Percentiles rank a stretch among this genome's conserved stretches.
phyloP scores from a whole-genome alignment of 1,284 basidiomycete species.

The Sporisorium graminicola region DNA sequence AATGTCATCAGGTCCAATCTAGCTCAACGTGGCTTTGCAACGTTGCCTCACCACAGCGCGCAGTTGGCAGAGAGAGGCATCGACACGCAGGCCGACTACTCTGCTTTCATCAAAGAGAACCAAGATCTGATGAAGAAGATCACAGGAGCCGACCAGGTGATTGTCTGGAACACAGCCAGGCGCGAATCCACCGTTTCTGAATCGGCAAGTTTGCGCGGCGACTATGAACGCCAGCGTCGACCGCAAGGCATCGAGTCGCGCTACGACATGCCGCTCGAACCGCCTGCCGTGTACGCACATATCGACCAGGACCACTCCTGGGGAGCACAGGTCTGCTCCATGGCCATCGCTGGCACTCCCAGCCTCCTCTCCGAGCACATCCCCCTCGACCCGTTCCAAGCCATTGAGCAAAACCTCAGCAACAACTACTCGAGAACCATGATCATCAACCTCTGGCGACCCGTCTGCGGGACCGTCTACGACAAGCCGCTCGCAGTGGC shows the following conservation, averaged over 20 bases:
- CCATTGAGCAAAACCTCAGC: constrained; percentile 14
- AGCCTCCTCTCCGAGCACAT: background rate
- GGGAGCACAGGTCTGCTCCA: constrained; percentile 27
- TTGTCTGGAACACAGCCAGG: constrained; percentile 36
- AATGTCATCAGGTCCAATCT: constrained; percentile 2
- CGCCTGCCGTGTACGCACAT: constrained; percentile 31
- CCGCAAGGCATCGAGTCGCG: constrained; percentile 36
- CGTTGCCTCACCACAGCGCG: constrained; percentile 19
- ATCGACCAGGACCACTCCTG: constrained; percentile 32
- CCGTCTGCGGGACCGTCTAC: constrained; percentile 33
- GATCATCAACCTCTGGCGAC: constrained; percentile 39
- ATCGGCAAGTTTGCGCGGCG: constrained; percentile 25
- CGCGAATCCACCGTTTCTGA: constrained; percentile 23
- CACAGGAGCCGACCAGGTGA: constrained; percentile 34
- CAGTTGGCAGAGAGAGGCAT: constrained; percentile 17
- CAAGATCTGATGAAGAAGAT: constrained; percentile 22
- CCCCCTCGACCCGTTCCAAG: constrained; percentile 9
- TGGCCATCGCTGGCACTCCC: constrained; percentile 33
- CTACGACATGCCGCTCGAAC: constrained; percentile 32
- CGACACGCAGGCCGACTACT: constrained; percentile 23
- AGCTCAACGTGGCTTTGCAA: constrained; percentile 26
- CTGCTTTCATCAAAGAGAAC: constrained; percentile 28
- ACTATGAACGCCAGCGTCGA: constrained; percentile 16
- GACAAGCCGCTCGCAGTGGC: constrained; percentile 35
- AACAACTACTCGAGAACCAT: constrained; percentile 19